These are phyloP conservation scores for Solanum aculeatissimum DNA, from an alignment of 305 asterid species.

Conservation along the genomic window DNA sequence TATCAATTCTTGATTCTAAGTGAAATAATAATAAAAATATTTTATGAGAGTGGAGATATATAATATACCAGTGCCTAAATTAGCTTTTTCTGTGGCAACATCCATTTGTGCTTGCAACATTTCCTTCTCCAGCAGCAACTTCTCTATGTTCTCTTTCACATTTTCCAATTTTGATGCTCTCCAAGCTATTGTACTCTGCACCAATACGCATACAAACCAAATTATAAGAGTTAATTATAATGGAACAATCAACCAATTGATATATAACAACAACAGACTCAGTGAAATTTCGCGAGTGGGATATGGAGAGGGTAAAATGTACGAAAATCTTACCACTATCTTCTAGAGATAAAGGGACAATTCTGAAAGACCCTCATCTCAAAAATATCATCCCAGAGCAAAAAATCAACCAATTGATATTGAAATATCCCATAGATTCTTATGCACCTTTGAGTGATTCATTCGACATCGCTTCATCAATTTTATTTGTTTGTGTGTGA, in stretches of 20 bases:
- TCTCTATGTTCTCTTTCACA: background rate
- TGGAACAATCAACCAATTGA: too few species aligned
- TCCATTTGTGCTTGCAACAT: background rate
- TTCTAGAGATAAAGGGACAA: too few species aligned
- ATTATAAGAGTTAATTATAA: background rate
- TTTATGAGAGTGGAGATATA: background rate
- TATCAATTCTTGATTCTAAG: background rate
- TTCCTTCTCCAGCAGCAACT: background rate
- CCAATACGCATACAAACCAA: background rate
- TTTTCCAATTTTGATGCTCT: background rate
- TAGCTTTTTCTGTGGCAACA: background rate
- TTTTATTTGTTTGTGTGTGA: background rate
- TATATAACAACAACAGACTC: too few species aligned
- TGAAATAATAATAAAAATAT: background rate
- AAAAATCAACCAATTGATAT: too few species aligned
- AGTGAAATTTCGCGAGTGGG: too few species aligned
- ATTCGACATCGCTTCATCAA: background rate
- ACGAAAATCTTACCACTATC: too few species aligned
- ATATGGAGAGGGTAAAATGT: too few species aligned
- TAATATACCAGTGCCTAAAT: background rate
- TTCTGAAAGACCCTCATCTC: too few species aligned
- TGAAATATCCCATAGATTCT: too few species aligned
- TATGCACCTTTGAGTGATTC: too few species aligned
- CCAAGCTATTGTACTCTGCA: conserved; percentile 13
- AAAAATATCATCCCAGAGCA: too few species aligned